A percentile compares a stretch with the other conserved stretches of the same genome.
phyloP scores from a whole-genome alignment of 345 rosid genomes.

The Sonneratia caseolaris region DNA sequence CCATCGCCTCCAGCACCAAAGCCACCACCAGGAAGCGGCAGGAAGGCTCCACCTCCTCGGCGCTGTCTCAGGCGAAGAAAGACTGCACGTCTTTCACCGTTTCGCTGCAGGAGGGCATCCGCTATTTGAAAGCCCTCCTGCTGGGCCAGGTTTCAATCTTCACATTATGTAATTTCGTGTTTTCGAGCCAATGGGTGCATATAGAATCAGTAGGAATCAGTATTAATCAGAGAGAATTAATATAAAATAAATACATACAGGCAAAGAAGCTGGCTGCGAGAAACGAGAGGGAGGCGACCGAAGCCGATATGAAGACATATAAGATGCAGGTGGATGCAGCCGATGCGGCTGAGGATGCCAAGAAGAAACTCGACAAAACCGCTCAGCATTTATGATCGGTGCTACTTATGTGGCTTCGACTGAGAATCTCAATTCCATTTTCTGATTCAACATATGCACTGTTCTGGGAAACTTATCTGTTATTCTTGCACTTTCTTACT shows the following conservation, averaged over 20 bases:
- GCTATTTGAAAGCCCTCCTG: conserved; percentile 38
- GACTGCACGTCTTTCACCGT: conserved; percentile 29
- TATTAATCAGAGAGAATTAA: neutral
- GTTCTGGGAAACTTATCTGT: neutral
- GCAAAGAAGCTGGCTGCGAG: conserved; percentile 43
- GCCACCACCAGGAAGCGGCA: neutral
- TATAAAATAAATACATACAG: conserved; percentile 6
- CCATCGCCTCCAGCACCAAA: neutral
- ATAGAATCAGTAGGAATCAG: too few relatives aligned
- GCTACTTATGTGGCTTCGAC: neutral
- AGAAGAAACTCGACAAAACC: conserved; percentile 19
- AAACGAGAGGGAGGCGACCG: conserved; percentile 49
- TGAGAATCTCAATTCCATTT: neutral
- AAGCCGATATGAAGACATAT: conserved; percentile 32
- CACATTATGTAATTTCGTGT: too few relatives aligned
- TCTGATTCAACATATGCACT: neutral
- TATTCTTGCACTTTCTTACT: too few relatives aligned
- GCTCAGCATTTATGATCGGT: neutral
- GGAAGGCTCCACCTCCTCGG: conserved; percentile 11
- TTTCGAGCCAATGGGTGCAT: too few relatives aligned
- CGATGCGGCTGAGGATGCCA: conserved; percentile 43
- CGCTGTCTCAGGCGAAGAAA: conserved; percentile 21
- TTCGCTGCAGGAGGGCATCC: conserved; percentile 39
- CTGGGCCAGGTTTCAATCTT: conserved; percentile 10
- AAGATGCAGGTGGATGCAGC: conserved; percentile 60